phyloP scores from a whole-genome alignment of 1,284 basidiomycete genomes.

The Chondrostereum purpureum region DNA sequence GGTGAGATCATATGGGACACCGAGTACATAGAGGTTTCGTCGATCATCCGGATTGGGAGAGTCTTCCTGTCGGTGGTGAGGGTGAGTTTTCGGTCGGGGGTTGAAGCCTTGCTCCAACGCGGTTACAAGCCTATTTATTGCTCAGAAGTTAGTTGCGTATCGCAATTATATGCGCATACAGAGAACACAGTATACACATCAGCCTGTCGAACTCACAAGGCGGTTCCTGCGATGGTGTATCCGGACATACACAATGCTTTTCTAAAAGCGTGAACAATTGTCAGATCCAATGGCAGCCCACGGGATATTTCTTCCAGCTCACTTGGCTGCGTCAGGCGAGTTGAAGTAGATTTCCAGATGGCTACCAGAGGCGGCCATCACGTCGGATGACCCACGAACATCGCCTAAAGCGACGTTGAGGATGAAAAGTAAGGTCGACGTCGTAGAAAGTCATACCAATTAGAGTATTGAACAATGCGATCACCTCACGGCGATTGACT shows the following conservation, averaged over 20 bases:
- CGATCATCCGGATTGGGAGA: constrained; percentile 43
- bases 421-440: background rate
- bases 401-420: constrained; percentile 32
- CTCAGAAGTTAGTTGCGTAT: no score
- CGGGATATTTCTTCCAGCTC: no score
- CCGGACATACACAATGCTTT: constrained; percentile 64
- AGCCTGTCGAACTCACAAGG: constrained; percentile 49
- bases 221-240: constrained; percentile 49
- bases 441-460: constrained; percentile 35
- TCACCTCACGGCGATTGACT: constrained; percentile 44
- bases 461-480: constrained; percentile 49
- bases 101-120: constrained; percentile 16
- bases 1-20: constrained; percentile 68
- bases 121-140: constrained; percentile 30
- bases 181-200: no score
- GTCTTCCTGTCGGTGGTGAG: constrained; percentile 10
- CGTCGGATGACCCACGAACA: constrained; percentile 37
- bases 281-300: no score
- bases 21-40: constrained; percentile 74
- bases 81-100: constrained; percentile 13
- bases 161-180: no score
- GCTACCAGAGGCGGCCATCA: constrained; percentile 31
- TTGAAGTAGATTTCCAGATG: constrained; percentile 46
- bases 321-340: constrained; percentile 44
- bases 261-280: constrained; percentile 28